These are phyloP conservation scores for Aphanomyces stellatus DNA, from an alignment of 352 stramenopile genomes.

Conservation along the genomic window DNA sequence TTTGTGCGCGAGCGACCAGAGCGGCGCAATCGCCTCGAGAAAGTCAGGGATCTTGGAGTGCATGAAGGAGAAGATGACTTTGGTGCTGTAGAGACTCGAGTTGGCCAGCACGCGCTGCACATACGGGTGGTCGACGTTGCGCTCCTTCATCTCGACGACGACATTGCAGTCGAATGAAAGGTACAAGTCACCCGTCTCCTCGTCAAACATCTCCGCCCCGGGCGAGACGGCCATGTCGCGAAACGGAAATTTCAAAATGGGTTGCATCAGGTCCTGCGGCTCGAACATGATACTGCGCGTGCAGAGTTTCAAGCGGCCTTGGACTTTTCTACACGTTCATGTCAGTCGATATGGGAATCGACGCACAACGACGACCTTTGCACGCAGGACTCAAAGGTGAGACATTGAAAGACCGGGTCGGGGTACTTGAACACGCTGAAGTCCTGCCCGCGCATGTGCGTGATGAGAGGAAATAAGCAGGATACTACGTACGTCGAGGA, in stretches of 20 bases:
- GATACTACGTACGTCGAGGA: slow-evolving; percentile 64
- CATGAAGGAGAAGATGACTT: slow-evolving; percentile 68
- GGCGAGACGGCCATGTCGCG: slow-evolving; percentile 45
- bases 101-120: slow-evolving; percentile 27
- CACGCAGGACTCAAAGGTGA: slow-evolving; percentile 4
- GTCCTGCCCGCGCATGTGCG: slow-evolving; percentile 44
- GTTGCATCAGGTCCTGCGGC: slow-evolving; percentile 50
- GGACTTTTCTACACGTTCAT: slow-evolving; percentile 40
- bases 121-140: slow-evolving; percentile 64
- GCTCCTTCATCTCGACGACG: slow-evolving; percentile 65
- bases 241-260: slow-evolving; percentile 79
- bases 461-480: too few species aligned
- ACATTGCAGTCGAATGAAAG: slow-evolving; percentile 48
- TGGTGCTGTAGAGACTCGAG: slow-evolving; percentile 26
- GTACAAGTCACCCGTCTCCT: slow-evolving; percentile 37
- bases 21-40: slow-evolving; percentile 40
- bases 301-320: slow-evolving; percentile 71
- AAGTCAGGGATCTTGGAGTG: slow-evolving; percentile 58
- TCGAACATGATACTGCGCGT: slow-evolving; percentile 86
- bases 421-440: slow-evolving; percentile 54
- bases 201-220: slow-evolving; percentile 42
- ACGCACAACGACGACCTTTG: slow-evolving; percentile 14
- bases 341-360: background rate
- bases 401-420: slow-evolving; percentile 27
- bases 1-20: slow-evolving; percentile 26